These are phyloP conservation scores for Tricladium varicosporioides DNA, from an alignment of 2,329 filamentous ascomycete species.

Conservation along the genomic window DNA sequence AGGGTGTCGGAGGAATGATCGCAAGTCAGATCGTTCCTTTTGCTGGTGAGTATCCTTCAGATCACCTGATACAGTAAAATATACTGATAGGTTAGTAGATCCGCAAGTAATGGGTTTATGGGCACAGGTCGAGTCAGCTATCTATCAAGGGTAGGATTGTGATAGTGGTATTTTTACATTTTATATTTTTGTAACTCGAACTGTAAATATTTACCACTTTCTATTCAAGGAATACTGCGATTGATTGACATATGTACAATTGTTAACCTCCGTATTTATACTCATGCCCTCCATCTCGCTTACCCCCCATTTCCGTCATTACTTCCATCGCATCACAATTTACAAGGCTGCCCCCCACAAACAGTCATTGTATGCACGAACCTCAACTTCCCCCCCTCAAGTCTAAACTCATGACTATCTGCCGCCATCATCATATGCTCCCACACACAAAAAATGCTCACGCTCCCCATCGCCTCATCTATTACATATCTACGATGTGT, in stretches of 20 bases:
- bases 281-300: too few species aligned
- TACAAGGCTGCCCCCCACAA: conserved; percentile 13
- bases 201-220: too few species aligned
- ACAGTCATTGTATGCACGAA: conserved; percentile 21
- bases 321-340: not conserved
- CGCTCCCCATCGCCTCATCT: conserved; percentile 13
- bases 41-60: conserved; percentile 17
- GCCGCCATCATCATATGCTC: conserved; percentile 19
- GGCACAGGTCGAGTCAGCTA: conserved; percentile 2
- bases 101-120: conserved; percentile 5
- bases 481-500: conserved; percentile 15
- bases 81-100: not conserved
- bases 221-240: too few species aligned
- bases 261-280: too few species aligned
- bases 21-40: conserved; percentile 52
- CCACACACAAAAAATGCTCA: conserved; percentile 12
- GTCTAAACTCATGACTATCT: conserved; percentile 17
- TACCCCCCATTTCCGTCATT: too few species aligned
- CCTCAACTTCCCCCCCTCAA: conserved; percentile 16
- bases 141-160: conserved; percentile 1
- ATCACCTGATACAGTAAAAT: too few species aligned
- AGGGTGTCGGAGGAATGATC: conserved; percentile 53
- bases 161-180: too few species aligned
- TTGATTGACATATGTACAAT: too few species aligned
- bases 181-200: too few species aligned